Evolutionary conservation across 1,284 basidiomycete species (phyloP), one percentile per base, ranked within the genome.

Genomic region (Veloboletus limbatus): DNA sequence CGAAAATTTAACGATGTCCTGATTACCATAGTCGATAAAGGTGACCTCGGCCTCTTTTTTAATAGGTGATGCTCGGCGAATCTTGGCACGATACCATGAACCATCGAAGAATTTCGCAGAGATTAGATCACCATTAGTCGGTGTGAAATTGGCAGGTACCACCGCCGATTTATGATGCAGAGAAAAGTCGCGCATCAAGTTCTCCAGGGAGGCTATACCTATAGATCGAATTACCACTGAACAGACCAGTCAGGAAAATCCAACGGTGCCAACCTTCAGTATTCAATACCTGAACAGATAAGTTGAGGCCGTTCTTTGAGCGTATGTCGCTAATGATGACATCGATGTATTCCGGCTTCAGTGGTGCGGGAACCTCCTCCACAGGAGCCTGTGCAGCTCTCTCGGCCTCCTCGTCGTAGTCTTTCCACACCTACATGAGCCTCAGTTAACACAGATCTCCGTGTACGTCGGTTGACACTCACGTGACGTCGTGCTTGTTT

Each of bases 101-200:
- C 90, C 87, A 67, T 97, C 93, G 17, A 85, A 88, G 68, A 90
- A 92, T 63, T 88, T 89, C 8, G 88, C 94, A 18, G 92, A 92
- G 16, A 98, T 91, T 18, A 97, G 75, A 51, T 97, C 94, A 22
- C 94, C 94, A 16, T 77, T 79, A 60, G 79, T 83, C 2, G 93
- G 95, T 4, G 74, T 70, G 62, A 92, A 95, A 41, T 77, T 78
- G 22, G 82, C 57, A 0, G 87, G 73, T 6, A 78, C 63, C 7
- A 77, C 68, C 16, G 82, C 74, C 30, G 79, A 79, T 40, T 82
- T 80, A 68, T 97, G 90, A 66, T 93, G 82, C 30, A 88, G 64
- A 3, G 91, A 86, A 62, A 99, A 95, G 52, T 97, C 95, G 40
- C 76, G 75, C 96, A 98, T 98, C 53, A 99, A 77, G 65, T 87